Evolutionary conservation across 2,329 filamentous ascomycete species (phyloP), one percentile per base, ranked within the genome.

Genomic region (Colletotrichum godetiae): DNA sequence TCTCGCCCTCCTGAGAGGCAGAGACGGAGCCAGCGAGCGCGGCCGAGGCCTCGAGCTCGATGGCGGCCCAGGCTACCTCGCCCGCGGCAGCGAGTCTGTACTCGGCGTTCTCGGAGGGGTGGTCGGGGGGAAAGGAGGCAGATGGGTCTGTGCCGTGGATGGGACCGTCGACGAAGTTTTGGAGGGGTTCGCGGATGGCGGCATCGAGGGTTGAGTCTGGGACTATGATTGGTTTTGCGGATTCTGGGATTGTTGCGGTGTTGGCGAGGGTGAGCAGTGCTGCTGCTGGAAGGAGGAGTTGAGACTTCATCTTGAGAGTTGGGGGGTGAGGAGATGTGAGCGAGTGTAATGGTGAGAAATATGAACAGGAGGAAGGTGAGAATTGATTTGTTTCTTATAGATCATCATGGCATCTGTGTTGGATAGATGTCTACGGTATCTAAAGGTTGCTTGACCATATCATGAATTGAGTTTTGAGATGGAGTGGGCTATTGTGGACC

Each of bases 251-350:
- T 2, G 67, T 33, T 19, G 58, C 37, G 24, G 56, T 53, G 42
- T 33, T 46, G 24, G 55, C 37, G 33, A 57, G 37, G 19, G 66
- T 59, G 19, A 68, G 55, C 29, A 72, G 52, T n/a, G 57, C 69
- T 19, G 57, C 69, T 19, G 57, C 69, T 22, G 60, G 56, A 46
- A 73, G 19, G 35, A 74, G 13, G 35, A 46, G 31, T 31, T 24
- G 27, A 35, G 65, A 72, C 35, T 57, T 74, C 73, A 74, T 74
- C 11, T 3, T 24, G 55, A 58, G 31, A n/a, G 33, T 27, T 5
- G n/a, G 35, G 29, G 29, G 31, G 11, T 7, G 13, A 46, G 57
- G 52, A 42, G 15, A 42, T 35, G n/a, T 35, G 29, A n/a, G 19
- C 22, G 31, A 33, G 53, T 5, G 53, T 22, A 52, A 33, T 19